Evolutionary conservation across 148 eudicot species (phyloP), one percentile per base, ranked within the genome.

Genomic region (Chenopodium quinoa): DNA sequence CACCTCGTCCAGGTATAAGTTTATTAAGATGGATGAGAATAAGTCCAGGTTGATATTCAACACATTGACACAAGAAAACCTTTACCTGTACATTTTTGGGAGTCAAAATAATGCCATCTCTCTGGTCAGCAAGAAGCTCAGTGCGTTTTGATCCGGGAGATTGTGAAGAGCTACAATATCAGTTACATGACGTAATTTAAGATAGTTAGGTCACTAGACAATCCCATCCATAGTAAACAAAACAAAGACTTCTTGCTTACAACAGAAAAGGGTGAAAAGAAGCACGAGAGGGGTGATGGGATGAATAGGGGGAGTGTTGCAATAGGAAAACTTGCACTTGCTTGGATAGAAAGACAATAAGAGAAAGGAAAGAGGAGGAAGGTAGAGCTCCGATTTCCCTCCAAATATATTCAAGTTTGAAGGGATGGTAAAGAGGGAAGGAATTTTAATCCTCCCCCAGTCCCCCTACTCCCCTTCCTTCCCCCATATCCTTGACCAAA

Each of bases 21-120:
- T 40, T 63, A 2, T 2, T 22, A 9, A 71, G 23, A 16, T 17
- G 16, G 20, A 4, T 66, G 12, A 71, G 76, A 50, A 73, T 74
- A 19, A 67, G n/a, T 44, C 79, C 20, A 54, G 25, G 46, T 66
- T 76, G 46, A n/a, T 25, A 78, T 70, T 78, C n/a, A 19, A 46
- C 32, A 80, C 73, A 79, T 54, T 65, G 9, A 58, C 27, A 56
- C 19, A 67, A 52, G 71, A 52, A 46, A 71, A 56, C 62, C 27
- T 63, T 63, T 68, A 96, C 99, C 99, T 96, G 99, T 73, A 96
- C 95, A 87, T 96, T 96, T 85, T 96, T 96, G 71, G 98, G 91
- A 82, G 99, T 96, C 71, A 96, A 91, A 80, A 96, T 84, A 71
- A 96, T 85, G 84, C 50, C 82, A 47, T 96, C 99, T 84, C 91